Evolutionary conservation across 495 filamentous ascomycete genomes (phyloP).

Genomic region (Neurospora intermedia): DNA sequence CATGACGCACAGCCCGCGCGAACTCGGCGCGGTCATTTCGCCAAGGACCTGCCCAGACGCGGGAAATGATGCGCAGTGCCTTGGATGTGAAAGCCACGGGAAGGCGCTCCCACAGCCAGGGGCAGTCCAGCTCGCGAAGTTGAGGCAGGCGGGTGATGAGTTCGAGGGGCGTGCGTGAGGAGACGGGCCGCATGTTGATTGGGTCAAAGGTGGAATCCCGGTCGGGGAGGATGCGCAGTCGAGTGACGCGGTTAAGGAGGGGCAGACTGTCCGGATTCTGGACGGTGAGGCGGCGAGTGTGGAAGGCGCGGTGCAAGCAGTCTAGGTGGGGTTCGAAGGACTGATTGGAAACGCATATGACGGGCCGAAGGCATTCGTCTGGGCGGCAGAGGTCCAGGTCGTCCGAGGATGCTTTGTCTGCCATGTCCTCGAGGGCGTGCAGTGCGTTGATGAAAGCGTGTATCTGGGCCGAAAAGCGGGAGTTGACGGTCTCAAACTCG

Average conservation of each 20-base stretch:
- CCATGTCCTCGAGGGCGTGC: constrained; percentile 11
- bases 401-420: neutral
- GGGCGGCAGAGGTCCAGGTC: neutral
- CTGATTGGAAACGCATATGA: neutral
- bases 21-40: constrained; percentile 18
- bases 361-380: neutral
- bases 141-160: constrained; percentile 10
- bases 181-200: constrained; percentile 10
- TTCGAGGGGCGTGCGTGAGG: constrained; percentile 11
- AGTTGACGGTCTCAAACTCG: constrained; percentile 16
- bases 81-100: constrained; percentile 8
- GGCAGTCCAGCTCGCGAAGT: constrained; percentile 11
- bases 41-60: constrained; percentile 17
- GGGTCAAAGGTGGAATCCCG: neutral
- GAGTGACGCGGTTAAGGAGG: constrained; percentile 6
- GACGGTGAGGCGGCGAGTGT: constrained; percentile 14
- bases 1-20: constrained; percentile 8
- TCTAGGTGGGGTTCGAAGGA: constrained; percentile 12
- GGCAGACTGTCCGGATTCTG: constrained; percentile 10
- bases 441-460: constrained; percentile 18
- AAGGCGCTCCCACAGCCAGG: constrained; percentile 18
- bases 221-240: constrained; percentile 10
- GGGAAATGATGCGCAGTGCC: constrained; percentile 11
- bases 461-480: constrained; percentile 18
- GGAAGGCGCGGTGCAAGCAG: constrained; percentile 16